phyloP scores from a whole-genome alignment of 2,329 filamentous ascomycete genomes.

The Huntiella omanensis region DNA sequence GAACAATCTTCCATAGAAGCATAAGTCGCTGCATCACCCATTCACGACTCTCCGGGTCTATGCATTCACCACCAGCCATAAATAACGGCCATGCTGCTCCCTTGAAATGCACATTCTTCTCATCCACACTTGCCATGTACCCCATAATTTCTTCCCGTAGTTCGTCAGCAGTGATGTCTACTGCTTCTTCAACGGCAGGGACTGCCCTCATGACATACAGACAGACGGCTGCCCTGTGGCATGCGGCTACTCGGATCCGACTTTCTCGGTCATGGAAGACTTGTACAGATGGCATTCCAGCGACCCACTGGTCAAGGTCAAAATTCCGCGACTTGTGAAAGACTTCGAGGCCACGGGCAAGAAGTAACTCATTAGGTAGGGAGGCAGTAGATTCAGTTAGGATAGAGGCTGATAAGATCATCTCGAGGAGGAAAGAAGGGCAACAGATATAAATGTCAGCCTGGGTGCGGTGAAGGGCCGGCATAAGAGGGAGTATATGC shows the following conservation, averaged over 20 bases:
- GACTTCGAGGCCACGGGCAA: slow-evolving; percentile 21
- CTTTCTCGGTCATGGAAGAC: slow-evolving; percentile 23
- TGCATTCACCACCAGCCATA: slow-evolving; percentile 36
- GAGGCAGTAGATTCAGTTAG: slow-evolving; percentile 22
- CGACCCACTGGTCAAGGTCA: slow-evolving; percentile 25
- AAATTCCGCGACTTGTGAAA: slow-evolving; percentile 24
- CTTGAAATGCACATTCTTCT: slow-evolving; percentile 34
- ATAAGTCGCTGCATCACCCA: slow-evolving; percentile 33
- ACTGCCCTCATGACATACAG: slow-evolving; percentile 27
- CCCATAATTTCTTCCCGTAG: slow-evolving; percentile 30
- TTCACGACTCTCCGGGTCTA: slow-evolving; percentile 24
- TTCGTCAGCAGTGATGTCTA: slow-evolving; percentile 23
- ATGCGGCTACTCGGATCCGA: slow-evolving; percentile 25
- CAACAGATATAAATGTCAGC: slow-evolving; percentile 25
- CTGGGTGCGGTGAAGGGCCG: slow-evolving; percentile 24
- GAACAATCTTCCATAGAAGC: slow-evolving; percentile 25
- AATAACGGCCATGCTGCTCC: slow-evolving; percentile 42
- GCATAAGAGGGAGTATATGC: slow-evolving; percentile 21
- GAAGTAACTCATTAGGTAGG: slow-evolving; percentile 17
- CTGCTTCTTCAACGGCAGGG: slow-evolving; percentile 20
- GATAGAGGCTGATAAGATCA: slow-evolving; percentile 26
- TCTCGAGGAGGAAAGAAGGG: slow-evolving; percentile 24
- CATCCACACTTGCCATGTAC: slow-evolving; percentile 30
- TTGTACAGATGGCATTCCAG: slow-evolving; percentile 19
- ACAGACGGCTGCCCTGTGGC: slow-evolving; percentile 28